phyloP scores from a whole-genome alignment of 1,284 basidiomycete genomes.

The Malassezia arunalokei region DNA sequence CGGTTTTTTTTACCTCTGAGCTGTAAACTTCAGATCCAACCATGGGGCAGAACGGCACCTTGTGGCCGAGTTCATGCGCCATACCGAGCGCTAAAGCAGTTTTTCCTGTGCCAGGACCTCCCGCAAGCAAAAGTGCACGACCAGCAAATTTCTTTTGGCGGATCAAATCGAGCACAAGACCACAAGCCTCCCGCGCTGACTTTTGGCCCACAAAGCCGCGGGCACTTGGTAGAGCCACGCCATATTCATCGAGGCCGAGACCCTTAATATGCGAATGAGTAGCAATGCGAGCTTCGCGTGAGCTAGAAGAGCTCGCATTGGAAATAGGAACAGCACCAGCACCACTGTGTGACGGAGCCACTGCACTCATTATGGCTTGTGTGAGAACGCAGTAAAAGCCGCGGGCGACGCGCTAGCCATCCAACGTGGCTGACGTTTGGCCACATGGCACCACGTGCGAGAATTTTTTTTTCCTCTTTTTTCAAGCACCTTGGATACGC shows the following conservation, averaged over 20 bases:
- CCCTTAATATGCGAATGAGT: conserved; percentile 93
- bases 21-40: conserved; percentile 95
- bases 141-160: conserved; percentile 85
- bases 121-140: conserved; percentile 70
- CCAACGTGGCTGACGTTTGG: neutral
- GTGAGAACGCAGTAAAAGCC: neutral
- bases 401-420: too few relatives aligned
- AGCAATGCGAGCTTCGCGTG: conserved; percentile 55
- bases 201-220: conserved; percentile 86
- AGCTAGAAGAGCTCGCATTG: conserved; percentile 6
- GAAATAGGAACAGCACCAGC: conserved; percentile 12
- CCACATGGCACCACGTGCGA: conserved; percentile 11
- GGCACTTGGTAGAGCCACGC: conserved; percentile 56
- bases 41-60: conserved; percentile 97
- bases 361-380: conserved; percentile 3
- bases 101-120: conserved; percentile 84
- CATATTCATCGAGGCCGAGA: conserved; percentile 75
- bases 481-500: neutral
- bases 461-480: conserved; percentile 5
- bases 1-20: conserved; percentile 96
- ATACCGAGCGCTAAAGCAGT: conserved; percentile 88
- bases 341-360: neutral
- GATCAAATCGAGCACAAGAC: conserved; percentile 77
- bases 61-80: conserved; percentile 80
- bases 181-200: conserved; percentile 84